These are phyloP conservation scores for Trichocladium antarcticum DNA, from an alignment of 495 filamentous ascomycete genomes.

Conservation along the genomic window DNA sequence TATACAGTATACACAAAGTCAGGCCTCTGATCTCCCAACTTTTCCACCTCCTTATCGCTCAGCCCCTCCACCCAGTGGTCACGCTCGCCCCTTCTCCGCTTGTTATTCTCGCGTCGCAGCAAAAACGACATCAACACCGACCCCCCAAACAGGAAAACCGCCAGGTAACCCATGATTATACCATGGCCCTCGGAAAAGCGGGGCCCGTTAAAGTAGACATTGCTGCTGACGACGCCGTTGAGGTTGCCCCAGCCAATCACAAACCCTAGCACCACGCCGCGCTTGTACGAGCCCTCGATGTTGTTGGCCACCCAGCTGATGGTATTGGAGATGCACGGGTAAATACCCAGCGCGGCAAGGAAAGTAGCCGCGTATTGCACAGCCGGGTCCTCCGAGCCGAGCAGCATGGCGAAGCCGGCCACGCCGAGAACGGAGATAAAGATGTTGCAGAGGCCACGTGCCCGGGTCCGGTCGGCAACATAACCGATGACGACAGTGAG, in stretches of 20 bases:
- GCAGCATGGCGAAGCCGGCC: slow-evolving; percentile 67
- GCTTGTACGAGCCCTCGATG: slow-evolving; percentile 83
- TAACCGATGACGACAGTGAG: slow-evolving; percentile 68
- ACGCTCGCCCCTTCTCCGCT: slow-evolving; percentile 50
- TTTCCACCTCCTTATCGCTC: slow-evolving; percentile 46
- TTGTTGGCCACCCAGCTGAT: slow-evolving; percentile 88
- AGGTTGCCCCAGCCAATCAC: slow-evolving; percentile 92
- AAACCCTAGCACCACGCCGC: slow-evolving; percentile 74
- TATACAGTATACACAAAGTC: slow-evolving; percentile 63
- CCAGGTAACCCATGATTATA: slow-evolving; percentile 40
- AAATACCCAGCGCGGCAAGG: slow-evolving; percentile 80
- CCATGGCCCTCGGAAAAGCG: slow-evolving; percentile 39
- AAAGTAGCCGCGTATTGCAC: slow-evolving; percentile 78
- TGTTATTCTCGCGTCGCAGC: slow-evolving; percentile 54
- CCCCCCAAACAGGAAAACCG: slow-evolving; percentile 40
- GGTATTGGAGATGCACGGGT: slow-evolving; percentile 84
- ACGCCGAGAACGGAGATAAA: slow-evolving; percentile 57
- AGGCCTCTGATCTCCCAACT: slow-evolving; percentile 59
- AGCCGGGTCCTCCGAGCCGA: slow-evolving; percentile 46
- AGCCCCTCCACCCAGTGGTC: slow-evolving; percentile 57
- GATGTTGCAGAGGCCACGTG: slow-evolving; percentile 79
- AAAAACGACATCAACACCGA: slow-evolving; percentile 52
- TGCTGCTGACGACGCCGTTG: slow-evolving; percentile 73
- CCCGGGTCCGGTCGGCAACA: slow-evolving; percentile 64
- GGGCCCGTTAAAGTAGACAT: slow-evolving; percentile 47